Base-by-base conservation (phyloP, 495 filamentous ascomycete genomes). In the Penicillium canariense region DNA sequence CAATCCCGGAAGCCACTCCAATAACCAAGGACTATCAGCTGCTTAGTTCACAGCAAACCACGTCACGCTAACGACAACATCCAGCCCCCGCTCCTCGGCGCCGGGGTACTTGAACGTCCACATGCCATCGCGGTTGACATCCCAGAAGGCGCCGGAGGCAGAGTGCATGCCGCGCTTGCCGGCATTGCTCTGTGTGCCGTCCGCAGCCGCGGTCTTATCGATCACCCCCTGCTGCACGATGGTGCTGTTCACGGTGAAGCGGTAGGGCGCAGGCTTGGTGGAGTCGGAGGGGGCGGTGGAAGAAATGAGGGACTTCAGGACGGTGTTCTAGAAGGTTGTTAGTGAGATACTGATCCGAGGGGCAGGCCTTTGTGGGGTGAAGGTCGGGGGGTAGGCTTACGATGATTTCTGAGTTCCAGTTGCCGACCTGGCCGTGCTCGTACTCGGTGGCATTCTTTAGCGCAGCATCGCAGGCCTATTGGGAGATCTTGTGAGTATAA, bases 21-120 rank as follows among this genome's bases (percentile, higher is more conserved):
- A 58, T 58, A 38, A 54, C 17, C 50, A 50, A 31, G 31, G 12
- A 11, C 1, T n/a, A 36, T 17, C 35, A 10, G 26, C 27, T 14
- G 3, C 31, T 54, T 65, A 81, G 48, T 67, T 65, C 52, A 81
- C 58, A 14, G 73, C 70, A 52, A 97, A 88, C 94, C 94, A 98
- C 42, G 94, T 89, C 54, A 98, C 78, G 68, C 85, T 91, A 48
- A 98, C 80, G 51, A 98, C 90, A 48, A 96, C 86, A 69, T 97
- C 94, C 71, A 98, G 78, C 8, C 93, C 94, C 77, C 84, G 87
- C 67, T 75, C 82, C 72, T 91, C 89, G 18, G 84, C 87, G 49
- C 83, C 89, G 61, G 92, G 88, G 68, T 89, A 96, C 77, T 98
- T 97, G 77, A 85, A 95, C 66, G 85, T 96, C 90, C 90, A 98